Conservation (phyloP, 2,329 filamentous ascomycete genomes). For the Alternaria arborescens region DNA sequence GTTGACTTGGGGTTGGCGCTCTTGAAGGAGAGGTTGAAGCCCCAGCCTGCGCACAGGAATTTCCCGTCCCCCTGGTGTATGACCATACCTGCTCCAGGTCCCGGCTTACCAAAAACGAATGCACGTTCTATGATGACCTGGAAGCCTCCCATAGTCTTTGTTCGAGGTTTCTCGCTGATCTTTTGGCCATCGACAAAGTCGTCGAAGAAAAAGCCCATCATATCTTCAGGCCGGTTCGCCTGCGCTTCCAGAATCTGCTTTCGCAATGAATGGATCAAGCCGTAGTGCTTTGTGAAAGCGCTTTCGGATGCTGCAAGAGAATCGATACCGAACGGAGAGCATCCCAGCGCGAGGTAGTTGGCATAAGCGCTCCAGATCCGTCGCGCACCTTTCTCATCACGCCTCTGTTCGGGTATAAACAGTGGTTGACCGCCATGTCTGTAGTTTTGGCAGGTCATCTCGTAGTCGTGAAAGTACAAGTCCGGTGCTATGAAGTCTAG, state of each 20-base stretch:
- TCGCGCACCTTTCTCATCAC: conserved; percentile 50
- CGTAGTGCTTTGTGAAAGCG: conserved; percentile 49
- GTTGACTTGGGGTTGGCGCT: conserved; percentile 22
- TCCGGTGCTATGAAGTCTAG: conserved; percentile 59
- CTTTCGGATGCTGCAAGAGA: conserved; percentile 44
- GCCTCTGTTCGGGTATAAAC: conserved; percentile 61
- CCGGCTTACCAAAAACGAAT: conserved; percentile 55
- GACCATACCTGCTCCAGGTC: conserved; percentile 52
- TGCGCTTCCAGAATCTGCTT: conserved; percentile 47
- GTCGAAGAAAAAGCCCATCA: conserved; percentile 53
- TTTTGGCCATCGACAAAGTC: conserved; percentile 36
- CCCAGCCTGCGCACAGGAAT: conserved; percentile 55
- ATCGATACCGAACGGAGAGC: conserved; percentile 45
- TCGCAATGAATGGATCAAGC: conserved; percentile 40
- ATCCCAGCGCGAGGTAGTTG: conserved; percentile 10
- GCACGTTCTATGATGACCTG: conserved; percentile 50
- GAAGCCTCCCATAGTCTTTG: conserved; percentile 37
- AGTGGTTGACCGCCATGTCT: conserved; percentile 54
- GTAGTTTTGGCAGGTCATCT: conserved; percentile 53
- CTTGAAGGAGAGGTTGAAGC: conserved; percentile 49
- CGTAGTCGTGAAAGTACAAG: conserved; percentile 58
- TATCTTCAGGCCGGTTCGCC: conserved; percentile 36
- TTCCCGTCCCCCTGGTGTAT: conserved; percentile 45
- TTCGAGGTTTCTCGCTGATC: conserved; percentile 30
- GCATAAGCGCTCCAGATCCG: conserved; percentile 17